A percentile compares a stretch with the other conserved stretches of the same genome.
These are phyloP conservation scores for Crucibulum laeve DNA, from an alignment of 768 basidiomycete genomes.

Conservation along the genomic window DNA sequence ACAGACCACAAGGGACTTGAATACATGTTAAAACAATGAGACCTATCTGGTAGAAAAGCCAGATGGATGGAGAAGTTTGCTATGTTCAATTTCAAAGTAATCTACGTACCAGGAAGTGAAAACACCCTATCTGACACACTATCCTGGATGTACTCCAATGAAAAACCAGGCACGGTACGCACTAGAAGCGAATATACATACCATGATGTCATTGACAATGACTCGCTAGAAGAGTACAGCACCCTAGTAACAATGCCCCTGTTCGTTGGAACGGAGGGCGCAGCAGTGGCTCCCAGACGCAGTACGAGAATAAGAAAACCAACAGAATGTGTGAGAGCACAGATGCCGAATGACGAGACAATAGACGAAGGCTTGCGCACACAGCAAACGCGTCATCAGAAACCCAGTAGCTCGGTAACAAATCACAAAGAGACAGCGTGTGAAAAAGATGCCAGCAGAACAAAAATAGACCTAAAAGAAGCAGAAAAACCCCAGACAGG, in stretches of 20 bases:
- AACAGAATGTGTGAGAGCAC: too few relatives aligned
- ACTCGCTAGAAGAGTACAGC: constrained; percentile 2
- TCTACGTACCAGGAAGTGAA: constrained; percentile 19
- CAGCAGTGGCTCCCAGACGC: neutral
- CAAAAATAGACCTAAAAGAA: too few relatives aligned
- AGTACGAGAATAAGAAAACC: neutral
- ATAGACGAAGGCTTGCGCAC: too few relatives aligned
- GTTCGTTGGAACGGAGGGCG: neutral
- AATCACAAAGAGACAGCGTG: too few relatives aligned
- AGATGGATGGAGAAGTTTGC: constrained; percentile 27
- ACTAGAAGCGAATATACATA: constrained; percentile 10
- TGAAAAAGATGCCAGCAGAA: too few relatives aligned
- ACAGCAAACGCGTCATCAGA: too few relatives aligned
- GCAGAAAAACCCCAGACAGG: too few relatives aligned
- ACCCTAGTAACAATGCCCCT: neutral
- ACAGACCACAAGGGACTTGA: constrained; percentile 21
- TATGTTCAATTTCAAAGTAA: constrained; percentile 25
- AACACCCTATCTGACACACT: constrained; percentile 32
- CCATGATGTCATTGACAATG: constrained; percentile 8
- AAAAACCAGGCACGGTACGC: constrained; percentile 6
- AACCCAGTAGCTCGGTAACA: too few relatives aligned
- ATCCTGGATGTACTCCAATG: constrained; percentile 16
- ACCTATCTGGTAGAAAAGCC: constrained; percentile 23
- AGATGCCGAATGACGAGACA: too few relatives aligned
- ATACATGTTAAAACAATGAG: constrained; percentile 18